Evolutionary conservation across 2,329 filamentous ascomycete genomes (phyloP), one percentile per base, ranked within the genome.

Genomic region (Fusarium veterinarium): DNA sequence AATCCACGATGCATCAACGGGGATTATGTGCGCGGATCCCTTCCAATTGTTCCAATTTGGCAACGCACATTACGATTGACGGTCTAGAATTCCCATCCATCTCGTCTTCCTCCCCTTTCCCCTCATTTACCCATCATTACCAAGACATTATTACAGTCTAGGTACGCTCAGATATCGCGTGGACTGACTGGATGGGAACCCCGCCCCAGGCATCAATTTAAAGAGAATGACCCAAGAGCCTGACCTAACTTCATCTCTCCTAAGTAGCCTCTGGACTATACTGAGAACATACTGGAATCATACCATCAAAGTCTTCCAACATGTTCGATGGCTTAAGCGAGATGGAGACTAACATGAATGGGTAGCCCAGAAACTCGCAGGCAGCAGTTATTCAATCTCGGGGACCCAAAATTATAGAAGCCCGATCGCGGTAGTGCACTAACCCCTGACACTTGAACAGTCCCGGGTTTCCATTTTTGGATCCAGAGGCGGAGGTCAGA

Each of bases 401-500:
- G n/a, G n/a, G 23, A 55, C 46, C 59, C 33, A 55, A 40, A 41
- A 33, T 41, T 48, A 37, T 49, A 49, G 37, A 66, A 51, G 42
- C 31, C 61, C 42, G 65, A 62, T 68, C 48, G 31, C 17, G 38
- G 55, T 38, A 67, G 62, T 53, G 41, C 30, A 61, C 45, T 14
- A 25, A 48, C 37, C 65, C 65, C 62, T 67, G 55, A n/a, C 38
- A 59, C 48, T 49, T 62, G 40, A 33, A 45, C 56, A 37, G 49
- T 65, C 38, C 69, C 69, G 60, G 69, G 53, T 72, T 72, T 69
- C 69, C 69, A 49, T 60, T 72, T 72, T 48, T 40, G 69, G 66
- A 55, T 28, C 12, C 33, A 11, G 31, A 44, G 42, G 63, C 68
- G 69, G 68, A 69, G 42, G 62, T 48, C 53, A 62, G 48, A 33